A percentile compares a stretch with the other conserved stretches of the same genome.
These are phyloP conservation scores for Durotheca rogersii DNA, from an alignment of 495 filamentous ascomycete genomes.

Conservation along the genomic window DNA sequence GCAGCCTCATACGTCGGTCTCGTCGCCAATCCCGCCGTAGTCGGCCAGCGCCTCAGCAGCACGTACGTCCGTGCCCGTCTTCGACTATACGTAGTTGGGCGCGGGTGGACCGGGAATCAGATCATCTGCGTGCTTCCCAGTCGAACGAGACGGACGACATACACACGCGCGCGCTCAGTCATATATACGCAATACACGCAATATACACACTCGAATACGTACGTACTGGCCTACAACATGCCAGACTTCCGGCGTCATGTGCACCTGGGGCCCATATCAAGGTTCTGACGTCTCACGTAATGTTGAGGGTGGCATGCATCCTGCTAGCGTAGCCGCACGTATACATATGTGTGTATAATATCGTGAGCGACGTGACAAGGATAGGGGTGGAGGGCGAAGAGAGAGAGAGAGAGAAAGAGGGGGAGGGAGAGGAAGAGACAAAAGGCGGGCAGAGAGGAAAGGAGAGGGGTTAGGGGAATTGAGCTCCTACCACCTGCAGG, in stretches of 20 bases:
- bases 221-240: no score
- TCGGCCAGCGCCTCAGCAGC: neutral
- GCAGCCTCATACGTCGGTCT: neutral
- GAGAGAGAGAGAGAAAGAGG: neutral
- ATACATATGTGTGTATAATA: neutral
- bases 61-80: neutral
- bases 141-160: conserved; percentile 22
- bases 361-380: neutral
- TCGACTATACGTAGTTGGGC: conserved; percentile 9
- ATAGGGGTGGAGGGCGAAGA: neutral
- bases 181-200: no score
- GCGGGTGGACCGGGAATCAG: conserved; percentile 25
- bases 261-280: conserved; percentile 17
- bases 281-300: conserved; percentile 33
- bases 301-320: conserved; percentile 15
- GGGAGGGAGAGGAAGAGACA: neutral
- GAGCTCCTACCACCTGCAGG: no score
- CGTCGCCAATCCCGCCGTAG: neutral
- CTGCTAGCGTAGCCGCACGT: conserved; percentile 17
- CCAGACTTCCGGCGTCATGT: conserved; percentile 9
- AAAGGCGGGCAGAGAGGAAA: neutral
- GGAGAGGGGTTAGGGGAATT: neutral
- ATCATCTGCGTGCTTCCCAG: conserved; percentile 24
- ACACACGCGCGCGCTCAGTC: no score
- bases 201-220: no score